These are phyloP conservation scores for Calonectria pteridis DNA, from an alignment of 2,329 filamentous ascomycete genomes.

Conservation along the genomic window DNA sequence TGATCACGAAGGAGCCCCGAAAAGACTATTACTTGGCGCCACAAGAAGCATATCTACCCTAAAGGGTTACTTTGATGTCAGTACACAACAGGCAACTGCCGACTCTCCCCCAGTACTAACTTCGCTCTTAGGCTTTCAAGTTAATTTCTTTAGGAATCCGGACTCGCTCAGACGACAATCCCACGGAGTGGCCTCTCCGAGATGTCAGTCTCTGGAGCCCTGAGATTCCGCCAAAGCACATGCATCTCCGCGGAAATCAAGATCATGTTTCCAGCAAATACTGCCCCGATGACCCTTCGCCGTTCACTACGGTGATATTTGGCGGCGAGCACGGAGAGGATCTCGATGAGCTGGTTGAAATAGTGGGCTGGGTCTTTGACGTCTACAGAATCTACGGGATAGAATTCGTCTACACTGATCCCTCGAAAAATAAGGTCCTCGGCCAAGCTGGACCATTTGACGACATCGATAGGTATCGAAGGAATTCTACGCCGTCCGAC, in stretches of 20 bases:
- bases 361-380: slow-evolving; percentile 1
- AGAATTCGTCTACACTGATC: neutral
- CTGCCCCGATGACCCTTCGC: neutral
- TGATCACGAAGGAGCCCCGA: neutral
- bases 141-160: neutral
- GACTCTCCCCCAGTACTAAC: neutral
- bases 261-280: neutral
- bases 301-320: neutral
- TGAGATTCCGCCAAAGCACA: neutral
- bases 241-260: neutral
- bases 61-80: slow-evolving; percentile 26
- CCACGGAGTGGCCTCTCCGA: neutral
- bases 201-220: neutral
- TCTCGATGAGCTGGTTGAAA: neutral
- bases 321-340: neutral
- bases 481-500: neutral
- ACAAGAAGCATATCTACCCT: slow-evolving; percentile 1
- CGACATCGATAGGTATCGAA: neutral
- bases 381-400: neutral
- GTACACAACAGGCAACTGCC: neutral
- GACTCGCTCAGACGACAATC: neutral
- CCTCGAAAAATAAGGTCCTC: neutral
- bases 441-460: neutral
- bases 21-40: slow-evolving; percentile 9
- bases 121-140: neutral